Base-by-base conservation (phyloP, 352 stramenopile species). In the Phytophthora sansomeana region DNA sequence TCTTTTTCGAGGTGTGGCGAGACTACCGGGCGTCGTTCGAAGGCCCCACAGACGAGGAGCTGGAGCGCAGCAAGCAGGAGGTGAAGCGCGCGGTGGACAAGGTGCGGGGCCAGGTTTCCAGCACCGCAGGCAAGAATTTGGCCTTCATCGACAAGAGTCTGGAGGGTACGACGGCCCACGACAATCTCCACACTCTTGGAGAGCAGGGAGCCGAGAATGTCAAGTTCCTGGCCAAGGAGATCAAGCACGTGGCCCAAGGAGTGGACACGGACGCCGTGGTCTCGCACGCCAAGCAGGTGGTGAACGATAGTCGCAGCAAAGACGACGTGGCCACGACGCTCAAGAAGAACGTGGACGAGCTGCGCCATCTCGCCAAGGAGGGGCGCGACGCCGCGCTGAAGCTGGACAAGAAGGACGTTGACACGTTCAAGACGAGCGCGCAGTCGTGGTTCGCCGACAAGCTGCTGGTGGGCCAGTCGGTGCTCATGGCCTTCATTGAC, bases 371-470 rank as follows among this genome's bases (percentile, higher is more conserved):
- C 5, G 83, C 77, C 17, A 87, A 91, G 61, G 77, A 73, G 0
- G 76, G 84, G 3, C 68, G 83, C 26, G 78, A 93, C 33, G 80
- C 78, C 4, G 84, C 85, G 8, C 58, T 95, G 10, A 50, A 61
- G 6, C 57, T 95, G 32, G 83, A 95, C 7, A 78, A 71, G 21
- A 54, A 85, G 44, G 86, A 96, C 33, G 51, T 96, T 0, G 78
- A 93, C 0, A 70, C 60, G 0, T 71, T 89, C 24, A 92, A 92
- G 65, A 44, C 38, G 4, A 84, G 87, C 1, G 73, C 74, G 33
- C 85, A 96, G 63, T 88, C 78, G 55, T 96, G 88, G 88, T 75
- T 93, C 17, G 82, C 83, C 2, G 88, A 96, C 74, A 96, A 96
- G 51, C 74, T 96, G 57, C 69, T 91, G 55, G 86, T 96, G 24